Base-by-base conservation (phyloP, 176 grass and related monocot genomes). In the Cenchrus purpureus region DNA sequence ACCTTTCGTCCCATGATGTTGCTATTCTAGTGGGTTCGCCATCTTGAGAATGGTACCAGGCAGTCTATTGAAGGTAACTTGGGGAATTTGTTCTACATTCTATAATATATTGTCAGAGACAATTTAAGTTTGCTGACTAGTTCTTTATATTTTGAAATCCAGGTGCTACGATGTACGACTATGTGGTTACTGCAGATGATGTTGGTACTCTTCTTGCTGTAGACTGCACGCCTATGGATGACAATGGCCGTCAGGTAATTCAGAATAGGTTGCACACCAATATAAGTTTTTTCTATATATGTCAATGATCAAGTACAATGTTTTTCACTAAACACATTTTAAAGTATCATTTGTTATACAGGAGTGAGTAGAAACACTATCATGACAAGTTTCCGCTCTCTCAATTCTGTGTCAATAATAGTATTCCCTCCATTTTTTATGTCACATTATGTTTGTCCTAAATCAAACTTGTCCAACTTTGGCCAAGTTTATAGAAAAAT, bases 141-240 rank as follows among this genome's bases (percentile, higher is more conserved):
- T 49, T 61, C 40, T 83, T 32, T 78, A 71, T 86, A 51, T 69
- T 69, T 56, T 79, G 57, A 54, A 85, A 91, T 82, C 50, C 78
- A 98, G 95, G 91, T 84, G 95, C 93, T 55, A 93, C 93, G 4
- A 77, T 96, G 83, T 92, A 84, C 17, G 93, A 99, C 29, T 94
- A 92, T 77, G 92, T 95, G 58, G 91, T 99, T 74, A 96, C 97
- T 74, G 91, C 93, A 49, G 97, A 99, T 82, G 97, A 99, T 91
- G 86, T 99, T 86, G 91, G 84, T 79, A 91, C 97, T 78, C 48
- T 92, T 87, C 93, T 99, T 79, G 84, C 93, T 79, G 91, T 92
- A 71, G 97, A 99, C 43, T 99, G 93, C 92, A 99, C 93, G 9
- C 97, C 97, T 22, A 96, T 99, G 88, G 97, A 96, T 89, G 97